phyloP scores from a whole-genome alignment of 1,139 yeast species.

The Diutina pseudorugosa region DNA sequence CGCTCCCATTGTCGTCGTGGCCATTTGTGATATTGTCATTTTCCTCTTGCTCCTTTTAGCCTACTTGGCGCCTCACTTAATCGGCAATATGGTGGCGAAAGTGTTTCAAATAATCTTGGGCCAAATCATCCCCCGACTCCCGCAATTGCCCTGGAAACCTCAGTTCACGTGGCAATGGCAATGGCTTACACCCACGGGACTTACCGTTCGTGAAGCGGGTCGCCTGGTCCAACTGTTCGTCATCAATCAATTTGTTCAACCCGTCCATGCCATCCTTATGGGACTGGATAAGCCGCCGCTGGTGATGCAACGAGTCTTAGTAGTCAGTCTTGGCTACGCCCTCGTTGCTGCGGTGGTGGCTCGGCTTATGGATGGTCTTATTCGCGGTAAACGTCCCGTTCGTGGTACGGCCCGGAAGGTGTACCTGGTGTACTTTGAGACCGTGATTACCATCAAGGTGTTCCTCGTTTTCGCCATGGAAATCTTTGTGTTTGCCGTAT shows the following conservation, averaged over 20 bases:
- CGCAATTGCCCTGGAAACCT: not conserved
- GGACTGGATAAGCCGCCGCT: not conserved
- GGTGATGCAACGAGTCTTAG: slow-evolving; percentile 21
- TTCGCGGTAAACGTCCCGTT: slow-evolving; percentile 24
- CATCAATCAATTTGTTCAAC: not conserved
- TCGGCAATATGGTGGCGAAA: slow-evolving; percentile 27
- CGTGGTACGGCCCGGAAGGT: slow-evolving; percentile 35
- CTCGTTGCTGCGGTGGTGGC: slow-evolving; percentile 18
- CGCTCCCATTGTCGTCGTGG: slow-evolving; percentile 26
- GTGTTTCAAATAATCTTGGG: not conserved
- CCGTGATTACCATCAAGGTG: slow-evolving; percentile 54
- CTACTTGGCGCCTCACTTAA: slow-evolving; percentile 42
- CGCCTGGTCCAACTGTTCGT: not conserved
- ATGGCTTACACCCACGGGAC: not conserved
- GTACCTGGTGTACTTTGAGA: slow-evolving; percentile 41
- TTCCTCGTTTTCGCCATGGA: slow-evolving; percentile 68
- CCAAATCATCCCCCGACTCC: not conserved
- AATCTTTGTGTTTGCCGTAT: slow-evolving; percentile 70
- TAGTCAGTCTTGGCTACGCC: slow-evolving; percentile 27
- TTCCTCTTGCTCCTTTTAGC: slow-evolving; percentile 31
- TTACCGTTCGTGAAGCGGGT: not conserved
- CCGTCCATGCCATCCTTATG: not conserved
- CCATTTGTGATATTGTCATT: slow-evolving; percentile 29
- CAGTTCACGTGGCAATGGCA: not conserved
- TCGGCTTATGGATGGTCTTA: slow-evolving; percentile 22